Evolutionary conservation across 306 rosid species (phyloP), one percentile per base, ranked within the genome.

Genomic region (Chamaecrista fasciculata): DNA sequence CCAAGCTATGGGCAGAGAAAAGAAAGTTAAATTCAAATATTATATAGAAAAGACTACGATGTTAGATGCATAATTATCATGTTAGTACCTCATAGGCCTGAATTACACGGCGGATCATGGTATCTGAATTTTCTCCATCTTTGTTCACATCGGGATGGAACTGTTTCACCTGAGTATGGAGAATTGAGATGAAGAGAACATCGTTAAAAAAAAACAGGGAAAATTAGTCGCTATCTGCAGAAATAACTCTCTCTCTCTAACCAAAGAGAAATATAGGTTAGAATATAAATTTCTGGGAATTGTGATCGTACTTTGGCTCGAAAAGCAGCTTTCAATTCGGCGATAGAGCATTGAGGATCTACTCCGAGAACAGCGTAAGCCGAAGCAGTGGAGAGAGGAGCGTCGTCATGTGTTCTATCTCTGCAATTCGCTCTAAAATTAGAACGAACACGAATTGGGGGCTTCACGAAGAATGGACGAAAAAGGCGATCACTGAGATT

Each of bases 81-180:
- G n/a, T 15, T 12, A 36, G 26, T 66, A 89, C 94, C 91, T 84
- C 90, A 60, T 93, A 93, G 10, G 98, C 98, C 53, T 90, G 70
- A 73, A 93, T 88, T 10, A 93, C 94, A 26, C 90, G 87, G 62
- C 98, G 96, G 80, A 93, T 93, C 87, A 90, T 85, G 18, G 62
- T 3, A 49, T 86, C 94, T 49, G 98, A 86, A 78, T 37, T 37
- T 25, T 64, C 56, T 24, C 71, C 76, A 25, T 83, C 80, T 81
- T 78, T 73, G 52, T 77, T 84, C 47, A 85, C 84, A 55, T 93
- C 98, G 11, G 98, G 98, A 70, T 90, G 98, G 65, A 88, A 93
- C 77, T 88, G 86, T 87, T 93, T 93, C 74, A 93, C 98, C 98
- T 92, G 19, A 16, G 47, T 53, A 6, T 49, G n/a, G 31, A 70